Evolutionary conservation across 1,284 basidiomycete species (phyloP).

Genomic region (Irpex lacteus): DNA sequence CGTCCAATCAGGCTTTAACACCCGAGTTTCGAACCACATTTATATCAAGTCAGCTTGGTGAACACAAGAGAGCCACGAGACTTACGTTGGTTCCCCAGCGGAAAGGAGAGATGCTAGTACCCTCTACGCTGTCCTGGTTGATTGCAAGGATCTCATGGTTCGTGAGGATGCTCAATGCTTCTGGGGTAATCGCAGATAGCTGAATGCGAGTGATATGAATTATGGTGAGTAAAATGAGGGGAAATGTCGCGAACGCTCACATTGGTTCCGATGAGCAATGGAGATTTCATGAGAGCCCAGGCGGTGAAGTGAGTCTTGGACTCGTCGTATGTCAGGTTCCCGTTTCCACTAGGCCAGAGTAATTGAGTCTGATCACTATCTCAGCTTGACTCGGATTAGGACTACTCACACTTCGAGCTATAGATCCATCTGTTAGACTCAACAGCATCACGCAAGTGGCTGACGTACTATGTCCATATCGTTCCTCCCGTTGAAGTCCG

Average conservation of each 20-base stretch:
- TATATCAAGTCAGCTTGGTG: too few relatives aligned
- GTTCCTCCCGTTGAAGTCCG: neutral
- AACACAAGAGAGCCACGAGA: too few relatives aligned
- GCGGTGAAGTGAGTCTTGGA: constrained; percentile 62
- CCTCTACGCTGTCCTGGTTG: neutral
- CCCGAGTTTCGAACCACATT: neutral
- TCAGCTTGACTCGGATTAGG: too few relatives aligned
- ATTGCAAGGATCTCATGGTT: neutral
- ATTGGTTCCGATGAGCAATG: constrained; percentile 45
- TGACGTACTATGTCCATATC: neutral
- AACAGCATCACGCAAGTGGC: too few relatives aligned
- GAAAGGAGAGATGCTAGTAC: too few relatives aligned
- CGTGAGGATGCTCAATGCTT: too few relatives aligned
- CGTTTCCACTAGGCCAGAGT: constrained; percentile 41
- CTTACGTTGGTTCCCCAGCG: too few relatives aligned
- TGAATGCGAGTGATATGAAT: neutral
- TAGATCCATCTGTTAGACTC: neutral
- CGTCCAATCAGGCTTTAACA: constrained; percentile 45
- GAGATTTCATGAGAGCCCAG: constrained; percentile 65
- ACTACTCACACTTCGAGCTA: neutral
- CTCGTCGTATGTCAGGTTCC: constrained; percentile 54
- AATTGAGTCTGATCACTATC: too few relatives aligned
- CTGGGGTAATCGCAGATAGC: neutral
- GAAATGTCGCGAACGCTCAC: constrained; percentile 19
- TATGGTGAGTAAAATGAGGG: neutral